Evolutionary conservation across 1,139 yeast species (phyloP), one percentile per base, ranked within the genome.

Genomic region (Debaryomycetaceae sp.): DNA sequence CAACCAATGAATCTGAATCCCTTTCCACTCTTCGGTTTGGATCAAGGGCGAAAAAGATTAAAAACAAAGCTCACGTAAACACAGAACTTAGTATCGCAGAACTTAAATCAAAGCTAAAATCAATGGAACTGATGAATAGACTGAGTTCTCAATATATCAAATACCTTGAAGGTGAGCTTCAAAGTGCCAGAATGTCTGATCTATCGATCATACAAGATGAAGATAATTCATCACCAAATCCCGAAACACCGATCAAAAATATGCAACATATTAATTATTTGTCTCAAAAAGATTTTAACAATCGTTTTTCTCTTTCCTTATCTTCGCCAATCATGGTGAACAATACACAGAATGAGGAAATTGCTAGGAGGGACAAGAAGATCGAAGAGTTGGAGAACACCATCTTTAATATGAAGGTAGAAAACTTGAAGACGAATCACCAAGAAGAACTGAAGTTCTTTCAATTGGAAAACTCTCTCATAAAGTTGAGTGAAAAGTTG

Each of bases 11-110:
- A 42, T 58, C 65, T 15, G 96, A 88, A 55, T 87, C 96, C 0
- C 48, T 87, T 11, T 82, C 92, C 5, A 84, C 95, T 0, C 64
- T 89, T 41, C 63, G 95, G 39, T 87, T 89, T 60, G 96, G 96
- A 3, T 73, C 81, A 3, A 67, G 95, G 36, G 94, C 95, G 8
- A 87, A 85, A 60, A 69, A 67, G 35, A 84, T 89, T 46, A 73
- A 77, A 55, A 87, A 86, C 56, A 73, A 69, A 43, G 86, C 88
- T 5, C 81, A 78, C 56, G 71, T 83, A 33, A 87, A 87, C 53
- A 73, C 83, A 5, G 94, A 85, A 48, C 63, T 85, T 34, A 80
- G 88, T 47, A 65, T 80, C 2, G 58, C 67, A 16, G 83, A 80
- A 45, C 64, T 83, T 39, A 66, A 81, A 43, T 67, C 67, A 36